Evolutionary conservation across 495 filamentous ascomycete species (phyloP), one percentile per base, ranked within the genome.

Genomic region (Pyrenula aspistea): DNA sequence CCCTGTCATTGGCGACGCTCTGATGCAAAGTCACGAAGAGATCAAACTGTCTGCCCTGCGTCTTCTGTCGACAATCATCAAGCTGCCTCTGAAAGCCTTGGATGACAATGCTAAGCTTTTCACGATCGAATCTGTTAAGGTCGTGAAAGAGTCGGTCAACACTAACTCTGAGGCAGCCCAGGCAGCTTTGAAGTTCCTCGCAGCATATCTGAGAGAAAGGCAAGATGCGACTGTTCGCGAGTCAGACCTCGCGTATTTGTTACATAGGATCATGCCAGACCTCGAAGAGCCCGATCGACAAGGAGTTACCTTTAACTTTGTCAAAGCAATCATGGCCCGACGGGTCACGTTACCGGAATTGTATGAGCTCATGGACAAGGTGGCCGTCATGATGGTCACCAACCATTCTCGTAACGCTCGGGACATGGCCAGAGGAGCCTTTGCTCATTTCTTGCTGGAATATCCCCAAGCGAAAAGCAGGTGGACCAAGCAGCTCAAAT

Each of bases 341-440:
- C 95, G 88, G 67, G 75, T 96, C 53, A 76, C 95, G 56, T 89
- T 94, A 51, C 81, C 91, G 1, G 82, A 87, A 52, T 83, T 97
- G 53, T 98, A 97, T 67, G 91, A 97, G 61, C 83, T 87, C 12
- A 79, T 95, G 53, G 93, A 98, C 63, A 79, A 85, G 60, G 83
- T 96, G 25, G 87, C 88, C 22, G 81, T 77, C n/a, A 85, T 97
- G 69, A 95, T 97, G 91, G 88, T 98, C 57, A 96, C 87, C 22
- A 96, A 96, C 67, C 86, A 95, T 56, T 90, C 90, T 60, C 83
- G 85, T 61, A 82, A 83, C 59, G 87, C 91, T 2, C 80, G 92
- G 49, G 91, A 96, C 62, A 71, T 92, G 31, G 91, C 92, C 19
- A 82, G 94, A 24, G 88, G 89, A 21, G 86, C 84, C 22, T 98